These are phyloP conservation scores for Erucastrum elatum DNA, from an alignment of 345 rosid species.

Conservation along the genomic window DNA sequence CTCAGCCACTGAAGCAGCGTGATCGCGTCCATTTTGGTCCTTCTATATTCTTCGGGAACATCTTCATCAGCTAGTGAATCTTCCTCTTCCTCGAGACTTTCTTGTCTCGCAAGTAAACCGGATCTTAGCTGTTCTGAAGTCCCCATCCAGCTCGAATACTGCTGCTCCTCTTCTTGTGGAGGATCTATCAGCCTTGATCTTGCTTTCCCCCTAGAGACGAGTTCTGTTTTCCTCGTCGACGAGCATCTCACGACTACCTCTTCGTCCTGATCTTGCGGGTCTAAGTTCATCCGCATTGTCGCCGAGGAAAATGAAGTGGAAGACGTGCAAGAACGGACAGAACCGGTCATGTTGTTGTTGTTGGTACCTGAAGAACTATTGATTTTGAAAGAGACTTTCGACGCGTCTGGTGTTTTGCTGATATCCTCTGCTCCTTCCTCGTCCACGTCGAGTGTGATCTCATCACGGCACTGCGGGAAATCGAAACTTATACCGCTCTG, in stretches of 20 bases:
- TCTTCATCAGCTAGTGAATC: conserved; percentile 66
- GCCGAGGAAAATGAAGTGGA: conserved; percentile 34
- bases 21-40: conserved; percentile 36
- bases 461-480: conserved; percentile 36
- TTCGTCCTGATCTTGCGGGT: conserved; percentile 28
- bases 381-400: conserved; percentile 57
- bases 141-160: conserved; percentile 40
- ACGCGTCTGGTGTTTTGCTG: conserved; percentile 3
- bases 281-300: conserved; percentile 30
- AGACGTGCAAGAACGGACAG: conserved; percentile 22
- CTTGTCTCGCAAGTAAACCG: conserved; percentile 42
- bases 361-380: conserved; percentile 33
- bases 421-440: conserved; percentile 57
- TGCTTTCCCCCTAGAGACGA: conserved; percentile 50
- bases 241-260: conserved; percentile 49
- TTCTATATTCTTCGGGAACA: conserved; percentile 65
- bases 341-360: conserved; percentile 7
- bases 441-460: conserved; percentile 71
- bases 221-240: conserved; percentile 46
- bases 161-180: conserved; percentile 45
- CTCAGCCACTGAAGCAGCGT: conserved; percentile 73
- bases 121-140: conserved; percentile 61
- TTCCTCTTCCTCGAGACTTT: conserved; percentile 63
- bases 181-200: conserved; percentile 80
- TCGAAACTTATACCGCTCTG: conserved; percentile 30